Evolutionary conservation across 805 yeast genomes (phyloP).

Genomic region (Kuraishia molischiana): DNA sequence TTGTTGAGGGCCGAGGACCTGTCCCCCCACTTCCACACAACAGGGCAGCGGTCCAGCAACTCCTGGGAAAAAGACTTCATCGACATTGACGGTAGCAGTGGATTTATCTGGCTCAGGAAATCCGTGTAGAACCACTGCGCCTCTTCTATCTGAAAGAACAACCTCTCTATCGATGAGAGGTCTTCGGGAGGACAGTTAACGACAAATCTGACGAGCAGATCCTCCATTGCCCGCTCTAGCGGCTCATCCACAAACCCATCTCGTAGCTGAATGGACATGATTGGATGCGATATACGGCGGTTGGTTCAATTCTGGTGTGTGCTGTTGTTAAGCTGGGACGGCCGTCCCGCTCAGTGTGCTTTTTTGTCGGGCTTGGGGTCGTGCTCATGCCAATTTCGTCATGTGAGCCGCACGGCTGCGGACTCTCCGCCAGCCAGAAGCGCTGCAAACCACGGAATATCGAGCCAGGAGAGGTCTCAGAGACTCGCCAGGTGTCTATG

Average conservation of each 20-base stretch:
- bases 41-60: constrained; percentile 60
- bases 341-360: neutral
- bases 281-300: neutral
- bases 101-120: constrained; percentile 63
- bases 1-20: constrained; percentile 69
- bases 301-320: neutral
- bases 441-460: too few relatives aligned
- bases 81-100: constrained; percentile 65
- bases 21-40: constrained; percentile 78
- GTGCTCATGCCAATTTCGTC: too few relatives aligned
- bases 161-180: constrained; percentile 68
- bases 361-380: too few relatives aligned
- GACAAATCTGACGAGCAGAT: constrained; percentile 79
- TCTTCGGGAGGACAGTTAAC: constrained; percentile 91
- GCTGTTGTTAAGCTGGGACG: neutral
- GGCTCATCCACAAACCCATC: constrained; percentile 50
- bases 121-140: constrained; percentile 98
- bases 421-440: too few relatives aligned
- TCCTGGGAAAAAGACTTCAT: constrained; percentile 67
- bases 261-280: constrained; percentile 24
- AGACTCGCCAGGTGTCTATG: too few relatives aligned
- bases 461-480: too few relatives aligned
- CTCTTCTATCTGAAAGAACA: constrained; percentile 91
- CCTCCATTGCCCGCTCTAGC: constrained; percentile 70
- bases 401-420: too few relatives aligned